A percentile compares a stretch with the other conserved stretches of the same genome.
phyloP scores from a whole-genome alignment of 768 basidiomycete genomes.

The Termitomyces sp. region DNA sequence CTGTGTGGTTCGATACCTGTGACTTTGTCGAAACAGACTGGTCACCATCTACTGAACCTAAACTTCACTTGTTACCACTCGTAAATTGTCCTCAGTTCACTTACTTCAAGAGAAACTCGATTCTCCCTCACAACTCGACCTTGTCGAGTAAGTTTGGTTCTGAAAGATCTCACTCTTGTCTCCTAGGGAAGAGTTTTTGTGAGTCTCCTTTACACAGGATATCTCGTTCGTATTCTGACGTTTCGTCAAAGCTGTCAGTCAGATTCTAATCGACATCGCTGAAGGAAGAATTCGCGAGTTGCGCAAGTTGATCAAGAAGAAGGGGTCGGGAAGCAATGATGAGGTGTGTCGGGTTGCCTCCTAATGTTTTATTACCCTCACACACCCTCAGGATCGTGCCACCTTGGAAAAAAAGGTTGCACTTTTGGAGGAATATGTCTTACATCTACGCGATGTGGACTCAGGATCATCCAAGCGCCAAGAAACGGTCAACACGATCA shows the following conservation, averaged over 20 bases:
- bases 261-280: slow-evolving; percentile 61
- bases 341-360: neutral
- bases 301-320: slow-evolving; percentile 17
- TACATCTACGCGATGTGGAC: slow-evolving; percentile 45
- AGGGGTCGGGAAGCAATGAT: slow-evolving; percentile 2
- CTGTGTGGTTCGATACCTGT: slow-evolving; percentile 69
- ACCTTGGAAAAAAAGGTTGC: slow-evolving; percentile 43
- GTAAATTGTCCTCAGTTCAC: slow-evolving; percentile 80
- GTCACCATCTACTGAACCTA: slow-evolving; percentile 46
- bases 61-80: slow-evolving; percentile 63
- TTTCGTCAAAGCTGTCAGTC: slow-evolving; percentile 44
- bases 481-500: slow-evolving; percentile 36
- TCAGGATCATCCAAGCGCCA: slow-evolving; percentile 23
- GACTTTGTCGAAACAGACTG: slow-evolving; percentile 84
- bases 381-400: slow-evolving; percentile 9
- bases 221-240: slow-evolving; percentile 1
- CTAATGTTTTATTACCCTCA: neutral
- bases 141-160: slow-evolving; percentile 76
- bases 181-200: slow-evolving; percentile 72
- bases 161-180: slow-evolving; percentile 79
- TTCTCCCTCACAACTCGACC: slow-evolving; percentile 31
- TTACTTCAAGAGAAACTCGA: slow-evolving; percentile 64
- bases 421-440: slow-evolving; percentile 57
- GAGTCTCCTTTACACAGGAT: slow-evolving; percentile 17
- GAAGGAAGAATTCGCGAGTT: slow-evolving; percentile 50